Percentiles rank a stretch among this genome's conserved stretches.
phyloP scores from a whole-genome alignment of 2,329 filamentous ascomycete species.

The Claviceps pazoutovae region DNA sequence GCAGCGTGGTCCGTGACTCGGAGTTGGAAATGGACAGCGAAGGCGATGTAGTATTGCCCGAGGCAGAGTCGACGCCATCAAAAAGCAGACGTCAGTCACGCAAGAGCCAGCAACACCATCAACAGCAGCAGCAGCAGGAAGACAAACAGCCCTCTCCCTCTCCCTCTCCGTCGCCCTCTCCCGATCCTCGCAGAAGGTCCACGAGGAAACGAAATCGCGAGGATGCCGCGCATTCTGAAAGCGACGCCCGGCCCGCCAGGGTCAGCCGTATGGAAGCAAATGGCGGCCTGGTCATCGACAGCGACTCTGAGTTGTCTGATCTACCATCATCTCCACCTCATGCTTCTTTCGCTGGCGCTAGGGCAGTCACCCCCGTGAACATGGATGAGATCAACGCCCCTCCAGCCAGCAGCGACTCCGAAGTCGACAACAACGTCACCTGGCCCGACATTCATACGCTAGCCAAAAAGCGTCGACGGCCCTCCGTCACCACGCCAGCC shows the following conservation, averaged over 20 bases:
- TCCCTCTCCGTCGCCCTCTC: neutral
- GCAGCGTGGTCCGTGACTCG: slow-evolving; percentile 16
- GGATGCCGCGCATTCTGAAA: slow-evolving; percentile 24
- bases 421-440: slow-evolving; percentile 26
- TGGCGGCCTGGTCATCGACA: slow-evolving; percentile 14
- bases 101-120: slow-evolving; percentile 12
- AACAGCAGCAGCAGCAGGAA: slow-evolving; percentile 4
- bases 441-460: slow-evolving; percentile 41
- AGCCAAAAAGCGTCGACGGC: slow-evolving; percentile 30
- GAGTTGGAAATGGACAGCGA: slow-evolving; percentile 25
- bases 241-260: slow-evolving; percentile 24
- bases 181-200: slow-evolving; percentile 14
- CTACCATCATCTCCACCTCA: slow-evolving; percentile 20
- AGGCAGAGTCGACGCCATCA: slow-evolving; percentile 55
- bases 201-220: slow-evolving; percentile 44
- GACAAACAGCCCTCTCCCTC: slow-evolving; percentile 9
- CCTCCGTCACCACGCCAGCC: slow-evolving; percentile 23
- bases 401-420: slow-evolving; percentile 38
- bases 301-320: slow-evolving; percentile 25
- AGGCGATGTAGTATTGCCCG: slow-evolving; percentile 37
- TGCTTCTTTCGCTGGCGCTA: slow-evolving; percentile 14
- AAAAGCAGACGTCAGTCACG: slow-evolving; percentile 28
- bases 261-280: slow-evolving; percentile 16
- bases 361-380: slow-evolving; percentile 29
- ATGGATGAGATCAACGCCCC: slow-evolving; percentile 39